Conservation (phyloP, 2,329 filamentous ascomycete species). For the Aspergillus vadensis region DNA sequence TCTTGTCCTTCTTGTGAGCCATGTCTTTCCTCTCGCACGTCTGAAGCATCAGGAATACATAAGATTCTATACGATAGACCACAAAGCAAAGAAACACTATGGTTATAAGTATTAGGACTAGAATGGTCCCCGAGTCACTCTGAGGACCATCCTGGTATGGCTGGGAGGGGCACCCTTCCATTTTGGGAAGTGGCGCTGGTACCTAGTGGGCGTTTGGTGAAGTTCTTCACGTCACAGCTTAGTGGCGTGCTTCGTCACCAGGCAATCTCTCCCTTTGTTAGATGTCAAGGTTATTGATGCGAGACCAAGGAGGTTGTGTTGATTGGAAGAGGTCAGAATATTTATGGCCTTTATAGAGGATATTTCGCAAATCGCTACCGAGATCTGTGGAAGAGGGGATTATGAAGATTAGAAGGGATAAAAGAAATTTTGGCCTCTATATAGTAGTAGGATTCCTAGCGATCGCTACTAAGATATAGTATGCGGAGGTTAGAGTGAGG, state of each 20-base stretch:
- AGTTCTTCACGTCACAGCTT: background rate
- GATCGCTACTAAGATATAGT: no score
- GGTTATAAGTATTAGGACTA: background rate
- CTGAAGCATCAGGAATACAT: background rate
- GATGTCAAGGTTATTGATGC: no score
- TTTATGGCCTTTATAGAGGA: no score
- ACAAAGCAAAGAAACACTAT: background rate
- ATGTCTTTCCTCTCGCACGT: background rate
- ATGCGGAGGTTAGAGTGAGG: no score
- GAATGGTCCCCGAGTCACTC: background rate
- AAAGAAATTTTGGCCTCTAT: accelerated
- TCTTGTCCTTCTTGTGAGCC: background rate
- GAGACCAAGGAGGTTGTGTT: no score
- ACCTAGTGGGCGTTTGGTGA: no score
- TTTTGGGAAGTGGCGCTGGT: constrained; percentile 16
- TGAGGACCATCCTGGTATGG: background rate
- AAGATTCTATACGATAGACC: constrained; percentile 1
- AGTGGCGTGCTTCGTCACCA: background rate
- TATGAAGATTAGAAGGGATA: no score
- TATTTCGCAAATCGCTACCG: no score
- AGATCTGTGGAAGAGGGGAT: no score
- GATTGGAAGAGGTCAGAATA: no score
- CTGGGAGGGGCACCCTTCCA: constrained; percentile 14
- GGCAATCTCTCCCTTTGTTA: no score
- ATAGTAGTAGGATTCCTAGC: no score